Conservation (phyloP, 73 alveolate genomes). For the Tetrahymena elliotti region DNA sequence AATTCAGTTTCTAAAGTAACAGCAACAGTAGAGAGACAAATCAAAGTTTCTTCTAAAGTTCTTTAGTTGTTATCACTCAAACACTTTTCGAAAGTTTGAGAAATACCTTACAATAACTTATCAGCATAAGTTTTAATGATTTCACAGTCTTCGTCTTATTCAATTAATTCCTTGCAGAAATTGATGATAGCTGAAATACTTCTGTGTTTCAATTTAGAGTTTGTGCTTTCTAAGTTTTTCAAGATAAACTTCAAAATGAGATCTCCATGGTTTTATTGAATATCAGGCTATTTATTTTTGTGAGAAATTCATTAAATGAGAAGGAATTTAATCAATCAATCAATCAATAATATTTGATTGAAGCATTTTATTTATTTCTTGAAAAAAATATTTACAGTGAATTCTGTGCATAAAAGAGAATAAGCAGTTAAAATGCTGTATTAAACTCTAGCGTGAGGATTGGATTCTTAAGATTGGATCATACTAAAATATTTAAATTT, state of each 20-base stretch:
- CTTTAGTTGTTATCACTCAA: neutral
- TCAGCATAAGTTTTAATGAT: neutral
- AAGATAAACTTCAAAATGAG: neutral
- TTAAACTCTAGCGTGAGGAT: neutral
- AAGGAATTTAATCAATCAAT: too few species aligned
- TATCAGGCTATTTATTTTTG: neutral
- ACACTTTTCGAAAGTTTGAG: slow-evolving; percentile 3
- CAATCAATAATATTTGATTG: too few species aligned
- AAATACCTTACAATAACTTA: neutral
- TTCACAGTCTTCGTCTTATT: neutral
- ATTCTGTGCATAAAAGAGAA: neutral
- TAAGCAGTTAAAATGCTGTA: slow-evolving; percentile 11
- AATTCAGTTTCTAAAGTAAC: slow-evolving; percentile 12
- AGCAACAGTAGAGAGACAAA: slow-evolving; percentile 18
- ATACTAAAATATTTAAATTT: neutral
- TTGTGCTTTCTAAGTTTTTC: neutral
- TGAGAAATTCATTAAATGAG: too few species aligned
- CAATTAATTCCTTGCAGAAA: neutral
- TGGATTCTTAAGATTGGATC: neutral
- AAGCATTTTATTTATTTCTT: too few species aligned
- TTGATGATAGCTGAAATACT: neutral
- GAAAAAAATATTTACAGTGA: neutral
- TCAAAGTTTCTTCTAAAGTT: slow-evolving; percentile 32
- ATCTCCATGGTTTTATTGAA: neutral
- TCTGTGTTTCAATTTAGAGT: neutral